These are phyloP conservation scores for Penicillium sp. DNA, from an alignment of 2,329 filamentous ascomycete species.

Conservation along the genomic window DNA sequence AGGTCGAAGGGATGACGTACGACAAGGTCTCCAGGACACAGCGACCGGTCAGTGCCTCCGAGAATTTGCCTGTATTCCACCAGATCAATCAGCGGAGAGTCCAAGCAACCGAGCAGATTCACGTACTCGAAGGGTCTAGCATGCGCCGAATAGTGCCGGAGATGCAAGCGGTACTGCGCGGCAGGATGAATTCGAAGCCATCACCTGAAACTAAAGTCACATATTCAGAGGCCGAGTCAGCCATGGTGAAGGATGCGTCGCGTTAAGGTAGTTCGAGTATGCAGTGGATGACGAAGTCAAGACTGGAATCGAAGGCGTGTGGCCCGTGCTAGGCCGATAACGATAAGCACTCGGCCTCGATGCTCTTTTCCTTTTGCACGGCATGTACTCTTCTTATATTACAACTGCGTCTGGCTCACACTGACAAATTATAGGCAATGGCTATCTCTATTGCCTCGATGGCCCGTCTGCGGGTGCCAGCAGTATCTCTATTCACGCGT, in stretches of 20 bases:
- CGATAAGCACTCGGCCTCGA: neutral
- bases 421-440: neutral
- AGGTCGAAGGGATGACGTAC: conserved; percentile 34
- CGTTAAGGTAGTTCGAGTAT: neutral
- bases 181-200: conserved; percentile 60
- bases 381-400: neutral
- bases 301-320: neutral
- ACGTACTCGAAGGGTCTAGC: conserved; percentile 58
- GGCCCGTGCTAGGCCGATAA: conserved; percentile 1
- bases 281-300: conserved; percentile 1
- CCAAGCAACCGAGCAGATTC: neutral
- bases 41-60: conserved; percentile 55
- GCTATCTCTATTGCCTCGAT: neutral
- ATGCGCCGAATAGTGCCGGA: conserved; percentile 60
- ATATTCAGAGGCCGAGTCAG: conserved; percentile 44
- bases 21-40: conserved; percentile 58
- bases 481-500: neutral
- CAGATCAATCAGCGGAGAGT: neutral
- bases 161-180: conserved; percentile 56
- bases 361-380: neutral
- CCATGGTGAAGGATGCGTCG: conserved; percentile 7
- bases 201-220: conserved; percentile 62
- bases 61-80: conserved; percentile 50
- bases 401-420: neutral
- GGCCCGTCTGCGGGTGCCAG: neutral